These are phyloP conservation scores for Candida smagusa DNA, from an alignment of 1,139 yeast species.

Conservation along the genomic window DNA sequence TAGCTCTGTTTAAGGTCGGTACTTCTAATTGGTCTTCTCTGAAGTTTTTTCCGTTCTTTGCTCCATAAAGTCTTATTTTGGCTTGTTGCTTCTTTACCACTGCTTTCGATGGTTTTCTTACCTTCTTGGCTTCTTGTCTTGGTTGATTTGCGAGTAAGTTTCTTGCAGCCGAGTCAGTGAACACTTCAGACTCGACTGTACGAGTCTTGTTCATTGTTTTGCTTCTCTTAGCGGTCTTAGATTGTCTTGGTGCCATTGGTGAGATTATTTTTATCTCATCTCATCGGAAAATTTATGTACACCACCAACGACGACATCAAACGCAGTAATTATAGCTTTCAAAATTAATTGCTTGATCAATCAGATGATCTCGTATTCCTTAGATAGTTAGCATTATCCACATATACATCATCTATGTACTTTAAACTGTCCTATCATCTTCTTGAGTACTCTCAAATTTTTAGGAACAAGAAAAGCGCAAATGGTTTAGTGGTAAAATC, in stretches of 20 bases:
- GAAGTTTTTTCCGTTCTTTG: slow-evolving; percentile 62
- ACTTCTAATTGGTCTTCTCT: slow-evolving; percentile 75
- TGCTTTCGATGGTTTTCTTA: slow-evolving; percentile 46
- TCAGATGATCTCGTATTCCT: too few species aligned
- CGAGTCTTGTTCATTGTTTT: slow-evolving; percentile 52
- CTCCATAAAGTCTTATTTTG: slow-evolving; percentile 64
- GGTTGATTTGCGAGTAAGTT: slow-evolving; percentile 61
- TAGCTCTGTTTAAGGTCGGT: slow-evolving; percentile 77
- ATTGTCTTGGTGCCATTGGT: slow-evolving; percentile 54
- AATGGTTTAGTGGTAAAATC: neutral
- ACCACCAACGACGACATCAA: too few species aligned
- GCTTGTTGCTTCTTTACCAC: slow-evolving; percentile 65
- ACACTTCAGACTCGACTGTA: slow-evolving; percentile 63
- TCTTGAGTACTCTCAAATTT: too few species aligned
- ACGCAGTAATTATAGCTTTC: too few species aligned
- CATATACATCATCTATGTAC: too few species aligned
- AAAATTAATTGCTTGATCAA: too few species aligned
- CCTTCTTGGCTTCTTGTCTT: slow-evolving; percentile 61
- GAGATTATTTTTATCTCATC: neutral
- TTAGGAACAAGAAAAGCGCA: too few species aligned
- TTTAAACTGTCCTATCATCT: too few species aligned
- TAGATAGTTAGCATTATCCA: too few species aligned
- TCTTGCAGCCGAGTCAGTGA: slow-evolving; percentile 60
- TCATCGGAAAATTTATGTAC: too few species aligned
- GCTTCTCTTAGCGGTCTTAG: slow-evolving; percentile 56